Evolutionary conservation across 805 yeast species (phyloP), one percentile per base, ranked within the genome.

Genomic region (Ogataea zsoltii): DNA sequence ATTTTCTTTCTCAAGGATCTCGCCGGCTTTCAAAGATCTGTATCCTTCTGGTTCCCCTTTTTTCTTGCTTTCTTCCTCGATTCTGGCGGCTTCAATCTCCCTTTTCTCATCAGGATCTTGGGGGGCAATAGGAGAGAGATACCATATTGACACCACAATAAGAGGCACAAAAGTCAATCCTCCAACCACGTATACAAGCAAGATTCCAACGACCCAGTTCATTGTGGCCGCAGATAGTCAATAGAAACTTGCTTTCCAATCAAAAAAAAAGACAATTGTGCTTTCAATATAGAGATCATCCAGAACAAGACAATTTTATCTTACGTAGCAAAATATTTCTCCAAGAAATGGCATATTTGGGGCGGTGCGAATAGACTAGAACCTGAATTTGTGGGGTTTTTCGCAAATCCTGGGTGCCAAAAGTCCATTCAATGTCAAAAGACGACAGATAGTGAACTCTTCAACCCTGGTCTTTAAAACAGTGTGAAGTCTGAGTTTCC

Each of bases 81-180:
- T 68, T 41, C 68, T 65, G 42, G 47, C 41, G 13, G 57, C 63
- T 7, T 54, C 56, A 4, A 54, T 50, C 4, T 65, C 62, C 2
- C 46, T 41, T 25, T 45, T 42, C n/a, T 49, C 57, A 10, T 49
- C 48, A 3, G 58, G 55, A 17, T 57, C 65, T 17, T 30, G 40
- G 3, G 63, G 51, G 28, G 54, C 61, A 40, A 52, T 57, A 38
- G 68, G 80, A 41, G 55, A 63, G 70, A 38, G 74, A 67, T 30
- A 71, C 58, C 62, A 76, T 15, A 77, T 48, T 28, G 75, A 55
- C 2, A 73, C 25, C 0, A 81, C 30, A 1, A 79, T 46, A 30
- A 83, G 48, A 1, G 96, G 96, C 17, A 88, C 63, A 50, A 91
- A 79, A 0, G 97, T 88, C 7, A 89, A 40, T 0, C 97, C 97